These are phyloP conservation scores for Chrysoporthe austroafricana DNA, from an alignment of 2,329 filamentous ascomycete genomes.

Conservation along the genomic window DNA sequence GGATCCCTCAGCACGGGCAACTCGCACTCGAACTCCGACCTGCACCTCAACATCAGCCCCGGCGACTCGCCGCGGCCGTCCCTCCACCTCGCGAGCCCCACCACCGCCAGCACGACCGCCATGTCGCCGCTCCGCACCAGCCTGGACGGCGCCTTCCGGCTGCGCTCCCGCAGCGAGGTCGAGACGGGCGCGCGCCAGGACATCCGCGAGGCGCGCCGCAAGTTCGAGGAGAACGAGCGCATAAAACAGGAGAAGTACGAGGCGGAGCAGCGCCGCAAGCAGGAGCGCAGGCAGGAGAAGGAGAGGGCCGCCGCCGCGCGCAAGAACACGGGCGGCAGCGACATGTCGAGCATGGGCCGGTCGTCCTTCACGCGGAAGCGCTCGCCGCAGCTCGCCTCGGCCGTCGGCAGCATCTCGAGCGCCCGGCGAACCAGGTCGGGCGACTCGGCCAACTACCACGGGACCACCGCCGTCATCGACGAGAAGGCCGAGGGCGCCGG, in stretches of 20 bases:
- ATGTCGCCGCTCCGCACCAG: slow-evolving; percentile 62
- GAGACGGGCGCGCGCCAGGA: slow-evolving; percentile 58
- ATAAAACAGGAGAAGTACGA: slow-evolving; percentile 66
- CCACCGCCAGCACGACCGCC: slow-evolving; percentile 43
- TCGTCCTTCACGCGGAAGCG: slow-evolving; percentile 33
- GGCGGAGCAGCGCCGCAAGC: slow-evolving; percentile 60
- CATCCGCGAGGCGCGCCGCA: slow-evolving; percentile 63
- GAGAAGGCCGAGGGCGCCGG: slow-evolving; percentile 45
- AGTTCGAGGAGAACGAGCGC: slow-evolving; percentile 65
- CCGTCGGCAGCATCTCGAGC: slow-evolving; percentile 16
- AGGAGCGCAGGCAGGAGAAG: slow-evolving; percentile 59
- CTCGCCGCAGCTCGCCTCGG: slow-evolving; percentile 29
- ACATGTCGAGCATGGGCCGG: slow-evolving; percentile 22
- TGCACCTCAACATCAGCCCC: slow-evolving; percentile 43
- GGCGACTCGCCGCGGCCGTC: slow-evolving; percentile 35
- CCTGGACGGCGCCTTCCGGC: slow-evolving; percentile 61
- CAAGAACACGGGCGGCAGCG: slow-evolving; percentile 40
- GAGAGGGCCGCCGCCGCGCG: slow-evolving; percentile 43
- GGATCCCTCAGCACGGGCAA: slow-evolving; percentile 19
- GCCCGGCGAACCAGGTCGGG: slow-evolving; percentile 15
- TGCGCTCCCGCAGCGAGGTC: slow-evolving; percentile 64
- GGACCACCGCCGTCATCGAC: slow-evolving; percentile 7
- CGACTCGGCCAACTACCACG: slow-evolving; percentile 12
- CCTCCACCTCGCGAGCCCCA: slow-evolving; percentile 31
- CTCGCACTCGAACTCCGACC: slow-evolving; percentile 43